Percentiles rank a stretch among this genome's conserved stretches.
These are phyloP conservation scores for Fusarium sp. DNA, from an alignment of 2,329 filamentous ascomycete species.

Conservation along the genomic window DNA sequence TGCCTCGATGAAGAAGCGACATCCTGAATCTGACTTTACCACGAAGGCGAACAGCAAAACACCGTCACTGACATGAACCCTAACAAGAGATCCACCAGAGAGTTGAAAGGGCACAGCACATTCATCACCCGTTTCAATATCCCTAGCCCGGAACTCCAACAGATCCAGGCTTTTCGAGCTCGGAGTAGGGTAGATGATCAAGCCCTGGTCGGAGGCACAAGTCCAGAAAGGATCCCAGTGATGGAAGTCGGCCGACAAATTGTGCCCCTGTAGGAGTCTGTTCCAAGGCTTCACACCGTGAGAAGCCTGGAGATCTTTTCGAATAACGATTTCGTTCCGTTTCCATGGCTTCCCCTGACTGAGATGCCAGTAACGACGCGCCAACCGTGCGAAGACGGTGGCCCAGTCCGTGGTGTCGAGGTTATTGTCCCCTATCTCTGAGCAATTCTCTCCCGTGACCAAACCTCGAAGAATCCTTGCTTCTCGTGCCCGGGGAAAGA, in stretches of 20 bases:
- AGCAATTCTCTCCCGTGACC: constrained; percentile 1
- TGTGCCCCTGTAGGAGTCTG: constrained; percentile 53
- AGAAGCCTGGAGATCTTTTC: constrained; percentile 36
- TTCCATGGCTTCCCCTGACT: constrained; percentile 55
- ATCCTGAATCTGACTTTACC: constrained; percentile 59
- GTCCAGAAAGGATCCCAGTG: constrained; percentile 62
- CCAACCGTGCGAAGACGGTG: constrained; percentile 57
- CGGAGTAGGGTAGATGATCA: constrained; percentile 61
- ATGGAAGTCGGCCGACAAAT: constrained; percentile 53
- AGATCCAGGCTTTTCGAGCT: neutral
- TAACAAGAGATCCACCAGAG: constrained; percentile 59
- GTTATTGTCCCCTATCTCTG: constrained; percentile 3
- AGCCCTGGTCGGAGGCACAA: constrained; percentile 59
- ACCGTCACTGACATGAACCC: constrained; percentile 60
- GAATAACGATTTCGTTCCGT: constrained; percentile 26
- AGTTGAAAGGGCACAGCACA: constrained; percentile 60
- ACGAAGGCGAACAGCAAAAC: constrained; percentile 65
- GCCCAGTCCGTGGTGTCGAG: constrained; percentile 50
- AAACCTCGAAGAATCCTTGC: constrained; percentile 50
- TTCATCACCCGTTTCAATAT: constrained; percentile 56
- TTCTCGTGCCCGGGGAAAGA: constrained; percentile 63
- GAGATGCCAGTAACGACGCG: constrained; percentile 63
- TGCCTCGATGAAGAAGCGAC: constrained; percentile 66
- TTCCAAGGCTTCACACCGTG: constrained; percentile 56
- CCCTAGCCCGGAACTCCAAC: constrained; percentile 56